A percentile compares a stretch with the other conserved stretches of the same genome.
Conservation (phyloP, 129 eudicot genomes). For the Lactuca sativa region DNA sequence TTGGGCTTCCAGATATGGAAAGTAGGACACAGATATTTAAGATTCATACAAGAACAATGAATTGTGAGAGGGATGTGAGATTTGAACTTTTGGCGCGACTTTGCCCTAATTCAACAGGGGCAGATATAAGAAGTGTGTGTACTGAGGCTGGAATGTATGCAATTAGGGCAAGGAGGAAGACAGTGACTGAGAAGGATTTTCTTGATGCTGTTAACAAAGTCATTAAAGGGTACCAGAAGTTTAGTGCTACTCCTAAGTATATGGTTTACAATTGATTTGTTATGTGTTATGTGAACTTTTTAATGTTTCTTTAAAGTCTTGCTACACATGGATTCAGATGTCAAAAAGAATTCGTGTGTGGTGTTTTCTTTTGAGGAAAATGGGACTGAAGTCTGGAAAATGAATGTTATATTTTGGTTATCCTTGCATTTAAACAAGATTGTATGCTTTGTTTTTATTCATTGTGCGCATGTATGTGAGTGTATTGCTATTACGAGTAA, state of each 20-base stretch:
- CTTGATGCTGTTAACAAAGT: slow-evolving; percentile 97
- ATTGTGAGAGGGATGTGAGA: slow-evolving; percentile 91
- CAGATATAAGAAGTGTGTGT: slow-evolving; percentile 92
- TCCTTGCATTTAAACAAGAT: background rate
- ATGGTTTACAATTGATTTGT: slow-evolving; percentile 80
- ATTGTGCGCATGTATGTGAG: background rate
- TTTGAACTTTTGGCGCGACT: slow-evolving; percentile 96
- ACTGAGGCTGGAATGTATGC: slow-evolving; percentile 99
- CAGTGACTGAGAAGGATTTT: slow-evolving; percentile 89
- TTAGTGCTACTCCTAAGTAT: slow-evolving; percentile 94
- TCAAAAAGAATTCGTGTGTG: background rate
- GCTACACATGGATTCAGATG: background rate
- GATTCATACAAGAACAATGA: slow-evolving; percentile 96
- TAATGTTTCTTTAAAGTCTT: background rate
- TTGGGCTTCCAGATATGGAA: slow-evolving; percentile 92
- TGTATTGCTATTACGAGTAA: no score
- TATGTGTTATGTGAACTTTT: background rate
- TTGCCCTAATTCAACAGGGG: slow-evolving; percentile 99
- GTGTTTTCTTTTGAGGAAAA: background rate
- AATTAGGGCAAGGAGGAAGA: slow-evolving; percentile 86
- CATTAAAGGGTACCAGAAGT: slow-evolving; percentile 94
- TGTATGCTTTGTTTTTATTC: background rate
- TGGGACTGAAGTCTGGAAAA: background rate
- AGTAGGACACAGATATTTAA: slow-evolving; percentile 93
- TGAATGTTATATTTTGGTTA: background rate